Base-by-base conservation (phyloP, 495 filamentous ascomycete species). In the Penicilliopsis zonata region DNA sequence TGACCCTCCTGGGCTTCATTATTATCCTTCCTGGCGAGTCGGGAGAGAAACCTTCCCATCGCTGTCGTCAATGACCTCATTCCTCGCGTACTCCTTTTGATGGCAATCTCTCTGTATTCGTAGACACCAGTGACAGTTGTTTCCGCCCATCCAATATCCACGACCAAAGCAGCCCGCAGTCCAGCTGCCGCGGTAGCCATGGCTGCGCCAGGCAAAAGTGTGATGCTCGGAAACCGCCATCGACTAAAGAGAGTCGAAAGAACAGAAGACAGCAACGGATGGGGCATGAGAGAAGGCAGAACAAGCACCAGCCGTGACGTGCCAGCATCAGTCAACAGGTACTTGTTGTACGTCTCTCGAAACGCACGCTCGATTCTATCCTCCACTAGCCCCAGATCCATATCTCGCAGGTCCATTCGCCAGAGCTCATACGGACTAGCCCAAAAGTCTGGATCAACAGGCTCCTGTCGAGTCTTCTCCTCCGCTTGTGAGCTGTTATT, bases 71-170 rank as follows among this genome's bases (percentile, higher is more conserved):
- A 59, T 25, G 67, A 45, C 46, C 77, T 82, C 40, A 76, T 85
- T 9, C 78, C 86, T 40, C 90, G 67, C 9, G 81, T 69, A 23
- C 70, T 90, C 29, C 84, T 63, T 36, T 58, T 64, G 18, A 69
- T 68, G 15, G 56, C 49, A 4, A 94, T 69, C 42, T 93, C 83
- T 32, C 88, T 70, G 37, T 87, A 92, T 51, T 98, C 92, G 46
- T 83, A 95, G 13, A 96, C 64, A 2, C 72, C 74, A 0, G 82
- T 90, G 9, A 86, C 69, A 0, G 77, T 70, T 0, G 84, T 88
- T 49, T 95, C 92, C 24, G 70, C 69, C 90, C 90, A 96, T 34
- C 88, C 88, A 21, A 98, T 62, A 48, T 96, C 86, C 7, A 96
- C 68, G 3, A 95, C 72, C 15, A 96, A 52, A 2, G 75, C 81